Evolutionary conservation across 352 stramenopile species (phyloP).

Genomic region (Globisporangium carolinianum): DNA sequence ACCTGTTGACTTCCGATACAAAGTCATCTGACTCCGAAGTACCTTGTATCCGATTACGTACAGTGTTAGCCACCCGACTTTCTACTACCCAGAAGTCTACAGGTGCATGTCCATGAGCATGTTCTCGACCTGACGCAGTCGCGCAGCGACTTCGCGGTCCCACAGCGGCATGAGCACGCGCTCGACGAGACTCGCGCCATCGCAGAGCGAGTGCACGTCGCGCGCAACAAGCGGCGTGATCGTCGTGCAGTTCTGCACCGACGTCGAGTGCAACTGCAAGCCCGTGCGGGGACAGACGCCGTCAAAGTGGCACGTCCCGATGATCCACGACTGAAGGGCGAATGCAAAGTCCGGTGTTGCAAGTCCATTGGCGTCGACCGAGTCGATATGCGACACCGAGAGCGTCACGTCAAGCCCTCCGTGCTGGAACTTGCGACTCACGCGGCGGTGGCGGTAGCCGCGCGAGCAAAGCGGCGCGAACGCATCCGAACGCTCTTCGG

Average conservation of each 20-base stretch:
- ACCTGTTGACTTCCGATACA: too few species aligned
- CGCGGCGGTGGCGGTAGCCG: not conserved
- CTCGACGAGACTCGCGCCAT: not conserved
- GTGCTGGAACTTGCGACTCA: not conserved
- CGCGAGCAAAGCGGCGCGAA: not conserved
- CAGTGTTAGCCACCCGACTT: not conserved
- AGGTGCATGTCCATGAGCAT: not conserved
- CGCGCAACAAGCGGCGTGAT: not conserved
- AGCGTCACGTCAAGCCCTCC: not conserved
- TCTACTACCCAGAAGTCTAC: not conserved
- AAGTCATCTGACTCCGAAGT: too few species aligned
- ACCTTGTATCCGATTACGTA: not conserved
- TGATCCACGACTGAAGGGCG: not conserved
- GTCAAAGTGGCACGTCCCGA: not conserved
- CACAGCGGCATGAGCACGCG: not conserved
- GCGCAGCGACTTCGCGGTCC: not conserved
- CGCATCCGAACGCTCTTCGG: not conserved
- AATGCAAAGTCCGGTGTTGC: not conserved
- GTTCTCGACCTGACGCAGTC: conserved; percentile 2
- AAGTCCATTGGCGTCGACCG: not conserved
- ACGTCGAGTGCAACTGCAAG: not conserved
- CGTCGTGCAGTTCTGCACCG: not conserved
- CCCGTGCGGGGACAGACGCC: not conserved
- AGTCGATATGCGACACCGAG: not conserved
- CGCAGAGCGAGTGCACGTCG: not conserved